These are phyloP conservation scores for Grosmannia penicillata DNA, from an alignment of 2,329 filamentous ascomycete species.

Conservation along the genomic window DNA sequence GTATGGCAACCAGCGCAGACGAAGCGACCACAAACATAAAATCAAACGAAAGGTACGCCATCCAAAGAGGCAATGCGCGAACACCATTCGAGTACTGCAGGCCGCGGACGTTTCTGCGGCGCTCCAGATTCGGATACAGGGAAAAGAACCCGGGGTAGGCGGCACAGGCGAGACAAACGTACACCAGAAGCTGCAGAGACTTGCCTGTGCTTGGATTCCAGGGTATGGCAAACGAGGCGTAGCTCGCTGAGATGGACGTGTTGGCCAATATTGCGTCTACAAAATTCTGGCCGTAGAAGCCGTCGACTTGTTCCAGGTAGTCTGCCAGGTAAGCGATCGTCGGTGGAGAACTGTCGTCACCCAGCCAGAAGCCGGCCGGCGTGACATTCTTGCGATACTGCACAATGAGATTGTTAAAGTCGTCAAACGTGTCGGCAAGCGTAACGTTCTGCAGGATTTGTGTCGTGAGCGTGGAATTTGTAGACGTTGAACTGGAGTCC, in stretches of 20 bases:
- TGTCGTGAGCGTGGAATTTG: neutral
- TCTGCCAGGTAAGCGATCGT: slow-evolving; percentile 61
- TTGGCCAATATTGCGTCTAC: slow-evolving; percentile 53
- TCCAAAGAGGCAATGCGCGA: slow-evolving; percentile 66
- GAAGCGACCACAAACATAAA: slow-evolving; percentile 56
- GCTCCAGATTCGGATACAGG: slow-evolving; percentile 76
- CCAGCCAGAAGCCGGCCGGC: slow-evolving; percentile 69
- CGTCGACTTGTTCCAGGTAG: slow-evolving; percentile 34
- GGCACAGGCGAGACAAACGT: slow-evolving; percentile 65
- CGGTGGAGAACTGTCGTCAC: slow-evolving; percentile 40
- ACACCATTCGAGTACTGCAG: slow-evolving; percentile 90
- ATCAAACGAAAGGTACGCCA: slow-evolving; percentile 71
- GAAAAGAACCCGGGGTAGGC: slow-evolving; percentile 78
- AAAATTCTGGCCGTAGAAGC: slow-evolving; percentile 50
- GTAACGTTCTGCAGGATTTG: slow-evolving; percentile 21
- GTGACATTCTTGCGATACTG: slow-evolving; percentile 51
- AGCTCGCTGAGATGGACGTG: slow-evolving; percentile 55
- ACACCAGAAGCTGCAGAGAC: slow-evolving; percentile 64
- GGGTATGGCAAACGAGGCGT: slow-evolving; percentile 60
- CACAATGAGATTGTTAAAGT: slow-evolving; percentile 53
- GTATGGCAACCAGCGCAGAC: slow-evolving; percentile 49
- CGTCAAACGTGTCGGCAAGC: slow-evolving; percentile 45
- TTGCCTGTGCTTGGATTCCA: slow-evolving; percentile 56
- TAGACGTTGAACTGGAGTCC: slow-evolving; percentile 4
- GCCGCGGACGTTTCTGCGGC: slow-evolving; percentile 62